Evolutionary conservation across 2,329 filamentous ascomycete species (phyloP), one percentile per base, ranked within the genome.

Genomic region (Teratosphaeria pseudoeucalypti): DNA sequence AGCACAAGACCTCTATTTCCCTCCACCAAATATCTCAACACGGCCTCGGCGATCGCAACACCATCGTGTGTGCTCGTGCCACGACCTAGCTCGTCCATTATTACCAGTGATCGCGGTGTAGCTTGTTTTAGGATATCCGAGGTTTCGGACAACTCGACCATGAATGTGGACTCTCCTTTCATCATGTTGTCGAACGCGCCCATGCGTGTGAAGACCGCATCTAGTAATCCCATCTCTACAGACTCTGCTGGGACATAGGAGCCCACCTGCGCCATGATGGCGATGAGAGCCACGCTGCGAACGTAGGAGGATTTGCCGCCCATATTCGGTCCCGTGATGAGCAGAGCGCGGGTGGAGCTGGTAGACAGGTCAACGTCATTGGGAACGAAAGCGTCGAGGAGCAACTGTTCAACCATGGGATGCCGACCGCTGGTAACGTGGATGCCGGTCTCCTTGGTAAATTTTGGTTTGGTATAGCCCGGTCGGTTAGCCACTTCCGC

Each of bases 271-370:
- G 90, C 91, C 78, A 99, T 92, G 68, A 99, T 92, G 55, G 88
- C 84, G 63, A 97, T 90, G 6, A 99, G 84, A 10, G 94, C 92
- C 53, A 95, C 85, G 65, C 92, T 89, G 57, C 94, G 90, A 26
- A 99, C 92, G 73, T 96, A 99, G 60, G 88, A 94, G n/a, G 90
- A 96, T 72, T 99, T 99, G 59, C 94, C 94, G 68, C 94, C 94
- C 94, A 99, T 99, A 77, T 99, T 99, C 34, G 94, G 94, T 0
- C 94, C 94, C 0, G 94, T 99, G 68, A 99, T 87, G 59, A 97
- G 86, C 66, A 96, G 83, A 2, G 90, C 90, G 6, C 89, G 82
- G 0, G 85, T 82, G 0, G 79, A 71, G 1, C 84, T 81, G 2
- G 85, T 82, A n/a, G 84, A 81, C 54, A 97, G 82, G 2, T 82